Evolutionary conservation across 1,139 yeast genomes (phyloP).

Genomic region (Geotrichum phurueaensis): DNA sequence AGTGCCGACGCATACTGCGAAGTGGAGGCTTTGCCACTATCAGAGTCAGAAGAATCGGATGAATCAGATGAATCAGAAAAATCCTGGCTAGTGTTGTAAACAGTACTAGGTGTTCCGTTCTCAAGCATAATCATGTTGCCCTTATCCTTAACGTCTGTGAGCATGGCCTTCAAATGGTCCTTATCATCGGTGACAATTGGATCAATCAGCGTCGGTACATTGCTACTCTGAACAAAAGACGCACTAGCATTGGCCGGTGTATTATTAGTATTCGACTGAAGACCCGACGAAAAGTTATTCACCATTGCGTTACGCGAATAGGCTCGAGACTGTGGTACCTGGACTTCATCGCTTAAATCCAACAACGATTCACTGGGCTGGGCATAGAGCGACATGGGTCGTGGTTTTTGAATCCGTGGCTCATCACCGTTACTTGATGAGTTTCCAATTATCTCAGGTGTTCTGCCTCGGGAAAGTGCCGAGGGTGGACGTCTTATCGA

Average conservation of each 20-base stretch:
- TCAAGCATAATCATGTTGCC: slow-evolving; percentile 35
- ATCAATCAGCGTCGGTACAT: slow-evolving; percentile 18
- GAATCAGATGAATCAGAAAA: too few relatives aligned
- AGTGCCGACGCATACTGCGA: background rate
- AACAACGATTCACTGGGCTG: slow-evolving; percentile 11
- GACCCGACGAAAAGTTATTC: background rate
- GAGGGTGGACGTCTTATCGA: slow-evolving; percentile 14
- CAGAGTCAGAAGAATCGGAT: background rate
- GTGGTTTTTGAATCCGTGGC: slow-evolving; percentile 4
- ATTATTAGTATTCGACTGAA: slow-evolving; percentile 1
- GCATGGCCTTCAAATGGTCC: slow-evolving; percentile 32
- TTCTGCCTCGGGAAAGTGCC: background rate
- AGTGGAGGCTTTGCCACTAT: background rate
- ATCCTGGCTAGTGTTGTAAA: slow-evolving; percentile 38
- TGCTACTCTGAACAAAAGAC: slow-evolving; percentile 15
- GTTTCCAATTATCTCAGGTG: background rate
- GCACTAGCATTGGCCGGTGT: background rate
- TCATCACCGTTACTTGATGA: background rate
- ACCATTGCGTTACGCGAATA: background rate
- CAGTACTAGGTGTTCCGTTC: slow-evolving; percentile 41
- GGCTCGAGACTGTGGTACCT: slow-evolving; percentile 1
- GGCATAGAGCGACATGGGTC: slow-evolving; percentile 15
- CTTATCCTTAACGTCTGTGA: slow-evolving; percentile 36
- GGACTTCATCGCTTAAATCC: slow-evolving; percentile 4
- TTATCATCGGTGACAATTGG: slow-evolving; percentile 24